Conservation (phyloP, 1,284 basidiomycete genomes). For the Apiotrichum mycotoxinovorans region DNA sequence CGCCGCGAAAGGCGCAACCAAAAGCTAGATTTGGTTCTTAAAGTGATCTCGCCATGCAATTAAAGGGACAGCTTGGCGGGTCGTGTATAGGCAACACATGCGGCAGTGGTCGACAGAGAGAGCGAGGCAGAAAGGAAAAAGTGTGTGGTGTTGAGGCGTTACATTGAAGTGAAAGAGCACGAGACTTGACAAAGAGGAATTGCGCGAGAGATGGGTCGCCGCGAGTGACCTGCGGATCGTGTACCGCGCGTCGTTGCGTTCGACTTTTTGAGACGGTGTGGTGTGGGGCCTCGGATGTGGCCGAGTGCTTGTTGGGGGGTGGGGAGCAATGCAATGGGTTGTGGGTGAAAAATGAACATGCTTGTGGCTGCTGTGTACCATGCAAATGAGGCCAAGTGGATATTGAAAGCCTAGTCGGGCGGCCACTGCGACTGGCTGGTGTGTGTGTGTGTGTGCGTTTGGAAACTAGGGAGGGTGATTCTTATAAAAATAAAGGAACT, state of each 20-base stretch:
- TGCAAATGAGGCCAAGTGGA: conserved; percentile 2
- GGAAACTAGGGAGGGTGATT: background rate
- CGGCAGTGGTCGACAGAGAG: background rate
- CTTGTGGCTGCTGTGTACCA: conserved; percentile 1
- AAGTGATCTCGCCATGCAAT: background rate
- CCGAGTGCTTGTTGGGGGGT: background rate
- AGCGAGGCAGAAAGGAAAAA: background rate
- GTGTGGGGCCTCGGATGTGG: background rate
- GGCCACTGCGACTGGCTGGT: background rate
- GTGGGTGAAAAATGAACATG: conserved; percentile 13
- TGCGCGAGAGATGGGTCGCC: conserved; percentile 1
- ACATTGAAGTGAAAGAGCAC: conserved; percentile 5
- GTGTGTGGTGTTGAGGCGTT: background rate
- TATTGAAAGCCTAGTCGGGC: background rate
- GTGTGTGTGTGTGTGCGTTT: too few relatives aligned
- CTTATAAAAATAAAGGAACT: background rate
- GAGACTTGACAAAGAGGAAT: conserved; percentile 2
- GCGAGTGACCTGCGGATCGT: background rate
- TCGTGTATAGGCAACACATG: conserved; percentile 2
- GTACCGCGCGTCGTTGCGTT: background rate
- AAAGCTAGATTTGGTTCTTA: background rate
- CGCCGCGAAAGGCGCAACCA: background rate
- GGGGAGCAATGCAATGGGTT: conserved; percentile 5
- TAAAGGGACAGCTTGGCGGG: background rate
- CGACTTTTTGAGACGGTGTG: background rate